Evolutionary conservation across 495 filamentous ascomycete species (phyloP).

Genomic region (Penicillium waksmanii): DNA sequence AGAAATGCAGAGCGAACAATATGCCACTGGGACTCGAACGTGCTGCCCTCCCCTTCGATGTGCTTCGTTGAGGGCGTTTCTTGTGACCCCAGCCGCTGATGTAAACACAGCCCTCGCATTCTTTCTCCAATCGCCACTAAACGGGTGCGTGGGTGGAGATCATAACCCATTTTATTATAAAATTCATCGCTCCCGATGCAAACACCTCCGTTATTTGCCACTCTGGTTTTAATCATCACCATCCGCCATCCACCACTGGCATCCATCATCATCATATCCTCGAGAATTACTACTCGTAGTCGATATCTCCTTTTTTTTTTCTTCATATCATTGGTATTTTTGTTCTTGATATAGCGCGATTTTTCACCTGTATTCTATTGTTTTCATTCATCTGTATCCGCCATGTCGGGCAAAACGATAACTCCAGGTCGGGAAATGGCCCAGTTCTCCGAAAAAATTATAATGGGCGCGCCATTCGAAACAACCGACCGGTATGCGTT

Average conservation of each 20-base stretch:
- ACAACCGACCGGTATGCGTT: constrained; percentile 84
- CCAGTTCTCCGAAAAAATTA: constrained; percentile 95
- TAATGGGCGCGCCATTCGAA: constrained; percentile 97
- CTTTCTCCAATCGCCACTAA: background rate
- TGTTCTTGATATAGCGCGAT: too few species aligned
- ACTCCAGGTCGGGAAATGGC: constrained; percentile 62
- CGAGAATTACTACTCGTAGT: too few species aligned
- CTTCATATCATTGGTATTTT: too few species aligned
- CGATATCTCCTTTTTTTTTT: too few species aligned
- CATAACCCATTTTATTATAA: background rate
- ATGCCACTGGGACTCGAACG: background rate
- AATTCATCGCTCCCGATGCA: too few species aligned
- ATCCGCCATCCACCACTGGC: background rate
- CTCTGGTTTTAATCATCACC: background rate
- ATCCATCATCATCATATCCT: background rate
- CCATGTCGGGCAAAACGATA: constrained; percentile 15
- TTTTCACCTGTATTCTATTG: background rate
- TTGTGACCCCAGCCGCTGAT: constrained; percentile 6
- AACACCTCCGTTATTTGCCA: background rate
- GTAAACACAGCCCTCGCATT: background rate
- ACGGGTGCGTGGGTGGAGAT: background rate
- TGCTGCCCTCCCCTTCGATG: background rate
- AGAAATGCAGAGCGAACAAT: background rate
- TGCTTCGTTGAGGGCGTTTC: background rate
- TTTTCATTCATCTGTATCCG: background rate